Conservation (phyloP, 73 alveolate species). For the Paramecium octaurelia region DNA sequence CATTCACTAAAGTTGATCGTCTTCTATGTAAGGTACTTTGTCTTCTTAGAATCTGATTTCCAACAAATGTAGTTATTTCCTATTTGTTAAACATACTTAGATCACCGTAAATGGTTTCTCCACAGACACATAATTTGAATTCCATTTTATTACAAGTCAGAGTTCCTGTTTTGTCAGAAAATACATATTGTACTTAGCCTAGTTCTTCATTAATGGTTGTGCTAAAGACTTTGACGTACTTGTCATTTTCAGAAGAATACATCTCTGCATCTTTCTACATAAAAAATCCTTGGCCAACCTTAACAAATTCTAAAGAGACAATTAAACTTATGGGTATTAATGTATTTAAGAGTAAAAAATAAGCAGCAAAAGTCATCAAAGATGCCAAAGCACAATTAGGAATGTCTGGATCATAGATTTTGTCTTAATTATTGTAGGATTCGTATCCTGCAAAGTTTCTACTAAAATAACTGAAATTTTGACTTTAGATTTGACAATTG, state of each 20-base stretch:
- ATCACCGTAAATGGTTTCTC: slow-evolving; percentile 64
- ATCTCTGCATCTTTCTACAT: slow-evolving; percentile 82
- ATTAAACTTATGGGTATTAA: slow-evolving; percentile 96
- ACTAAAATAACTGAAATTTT: slow-evolving; percentile 19
- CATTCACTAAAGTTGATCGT: slow-evolving; percentile 49
- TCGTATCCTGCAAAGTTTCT: slow-evolving; percentile 43
- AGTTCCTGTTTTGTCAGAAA: slow-evolving; percentile 82
- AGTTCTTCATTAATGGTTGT: slow-evolving; percentile 77
- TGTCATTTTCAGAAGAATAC: slow-evolving; percentile 81
- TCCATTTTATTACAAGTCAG: slow-evolving; percentile 79
- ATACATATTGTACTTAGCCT: slow-evolving; percentile 69
- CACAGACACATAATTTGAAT: slow-evolving; percentile 62
- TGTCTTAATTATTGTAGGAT: not conserved
- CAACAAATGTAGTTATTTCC: slow-evolving; percentile 28
- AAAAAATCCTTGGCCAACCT: slow-evolving; percentile 84
- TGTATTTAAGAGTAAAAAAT: slow-evolving; percentile 91
- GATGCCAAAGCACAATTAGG: slow-evolving; percentile 68
- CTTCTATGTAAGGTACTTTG: not conserved
- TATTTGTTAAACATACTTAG: not conserved
- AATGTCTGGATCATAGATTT: slow-evolving; percentile 20
- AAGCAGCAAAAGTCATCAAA: slow-evolving; percentile 84
- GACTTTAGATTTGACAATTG: not conserved
- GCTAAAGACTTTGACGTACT: slow-evolving; percentile 51
- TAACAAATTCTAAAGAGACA: slow-evolving; percentile 92
- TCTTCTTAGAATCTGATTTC: slow-evolving; percentile 36